Conservation (phyloP, 2,329 filamentous ascomycete species). For the Magnaporthiopsis incrustans region DNA sequence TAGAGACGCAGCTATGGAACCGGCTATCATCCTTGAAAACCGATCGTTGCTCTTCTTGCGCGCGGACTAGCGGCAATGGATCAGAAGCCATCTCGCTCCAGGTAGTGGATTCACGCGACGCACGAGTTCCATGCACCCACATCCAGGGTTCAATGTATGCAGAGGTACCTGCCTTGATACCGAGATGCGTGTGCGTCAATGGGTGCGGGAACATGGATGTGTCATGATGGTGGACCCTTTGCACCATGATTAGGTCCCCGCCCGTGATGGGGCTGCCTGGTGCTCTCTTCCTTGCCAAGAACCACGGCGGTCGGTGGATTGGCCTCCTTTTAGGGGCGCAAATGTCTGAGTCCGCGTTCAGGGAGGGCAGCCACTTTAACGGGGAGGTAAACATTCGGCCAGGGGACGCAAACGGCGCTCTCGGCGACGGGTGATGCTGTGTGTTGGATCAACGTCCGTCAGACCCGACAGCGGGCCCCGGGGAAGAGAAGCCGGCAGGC, state of each 20-base stretch:
- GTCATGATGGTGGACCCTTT: neutral
- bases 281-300: neutral
- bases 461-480: neutral
- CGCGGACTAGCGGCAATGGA: neutral
- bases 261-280: neutral
- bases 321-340: neutral
- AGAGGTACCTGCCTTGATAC: neutral
- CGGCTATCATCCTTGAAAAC: no score
- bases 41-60: no score
- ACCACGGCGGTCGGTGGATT: neutral
- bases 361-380: neutral
- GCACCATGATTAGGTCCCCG: neutral
- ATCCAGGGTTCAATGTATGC: neutral
- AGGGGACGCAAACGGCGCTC: neutral
- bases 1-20: no score
- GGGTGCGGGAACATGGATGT: neutral
- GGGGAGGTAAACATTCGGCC: neutral
- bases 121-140: neutral
- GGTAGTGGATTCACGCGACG: neutral
- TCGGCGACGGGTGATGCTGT: neutral
- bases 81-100: neutral
- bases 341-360: neutral
- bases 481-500: neutral
- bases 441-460: neutral
- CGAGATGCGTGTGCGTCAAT: neutral